A percentile compares a stretch with the other conserved stretches of the same genome.
These are phyloP conservation scores for Xanthoconium stramineum DNA, from an alignment of 768 basidiomycete species.

Conservation along the genomic window DNA sequence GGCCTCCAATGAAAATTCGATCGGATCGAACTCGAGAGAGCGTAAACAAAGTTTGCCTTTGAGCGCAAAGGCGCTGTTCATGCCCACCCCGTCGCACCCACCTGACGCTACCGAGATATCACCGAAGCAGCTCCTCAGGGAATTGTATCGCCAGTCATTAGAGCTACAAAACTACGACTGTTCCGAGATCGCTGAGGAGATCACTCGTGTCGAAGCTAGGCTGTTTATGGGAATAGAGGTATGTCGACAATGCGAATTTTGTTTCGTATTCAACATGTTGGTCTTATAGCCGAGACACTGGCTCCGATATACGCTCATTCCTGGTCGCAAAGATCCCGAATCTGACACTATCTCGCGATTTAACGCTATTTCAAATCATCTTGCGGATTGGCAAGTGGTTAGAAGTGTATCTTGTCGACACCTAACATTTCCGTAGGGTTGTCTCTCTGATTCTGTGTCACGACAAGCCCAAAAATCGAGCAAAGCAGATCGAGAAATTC, in stretches of 20 bases:
- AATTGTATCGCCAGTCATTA: constrained; percentile 55
- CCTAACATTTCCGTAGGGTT: constrained; percentile 55
- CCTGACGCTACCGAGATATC: constrained; percentile 39
- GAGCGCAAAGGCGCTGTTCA: constrained; percentile 41
- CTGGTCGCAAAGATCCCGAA: constrained; percentile 60
- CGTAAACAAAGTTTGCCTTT: constrained; percentile 70
- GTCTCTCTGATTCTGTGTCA: constrained; percentile 88
- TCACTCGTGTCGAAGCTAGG: constrained; percentile 69
- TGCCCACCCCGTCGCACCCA: constrained; percentile 29
- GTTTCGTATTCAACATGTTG: background rate
- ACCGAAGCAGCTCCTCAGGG: constrained; percentile 59
- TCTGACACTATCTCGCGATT: constrained; percentile 71
- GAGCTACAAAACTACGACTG: constrained; percentile 57
- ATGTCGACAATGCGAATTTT: constrained; percentile 15
- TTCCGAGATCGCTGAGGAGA: constrained; percentile 77
- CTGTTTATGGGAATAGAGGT: constrained; percentile 79
- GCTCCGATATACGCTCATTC: constrained; percentile 73
- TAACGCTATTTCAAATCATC: constrained; percentile 74
- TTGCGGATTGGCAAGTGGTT: constrained; percentile 70
- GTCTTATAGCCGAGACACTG: constrained; percentile 75
- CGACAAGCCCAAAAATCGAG: constrained; percentile 70
- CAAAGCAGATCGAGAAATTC: constrained; percentile 84
- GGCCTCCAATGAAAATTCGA: constrained; percentile 22
- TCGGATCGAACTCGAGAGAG: constrained; percentile 42
- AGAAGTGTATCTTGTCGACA: background rate